Evolutionary conservation across 345 rosid species (phyloP).

Genomic region (Gossypium bickii): DNA sequence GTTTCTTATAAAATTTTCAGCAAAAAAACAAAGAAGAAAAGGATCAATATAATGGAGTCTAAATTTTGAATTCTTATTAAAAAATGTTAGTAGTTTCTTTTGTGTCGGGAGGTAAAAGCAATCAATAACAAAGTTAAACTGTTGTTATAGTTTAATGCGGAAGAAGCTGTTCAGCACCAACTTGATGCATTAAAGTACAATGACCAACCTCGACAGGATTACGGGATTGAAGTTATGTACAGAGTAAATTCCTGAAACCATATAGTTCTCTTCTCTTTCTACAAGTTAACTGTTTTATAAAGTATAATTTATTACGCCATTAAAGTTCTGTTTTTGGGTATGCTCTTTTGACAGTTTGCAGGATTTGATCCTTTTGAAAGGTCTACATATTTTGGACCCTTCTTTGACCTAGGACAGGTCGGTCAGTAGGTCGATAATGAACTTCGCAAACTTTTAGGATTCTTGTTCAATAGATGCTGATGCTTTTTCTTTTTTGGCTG

Average conservation of each 20-base stretch:
- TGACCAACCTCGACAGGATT: constrained; percentile 78
- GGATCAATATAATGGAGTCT: too few species aligned
- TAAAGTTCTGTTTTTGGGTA: neutral
- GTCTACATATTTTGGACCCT: constrained; percentile 88
- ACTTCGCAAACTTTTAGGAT: neutral
- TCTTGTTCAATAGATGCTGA: constrained; percentile 1
- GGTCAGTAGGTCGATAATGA: constrained; percentile 36
- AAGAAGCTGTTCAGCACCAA: constrained; percentile 75
- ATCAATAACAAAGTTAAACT: constrained; percentile 17
- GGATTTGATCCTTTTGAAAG: constrained; percentile 97
- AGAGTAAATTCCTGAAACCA: constrained; percentile 42
- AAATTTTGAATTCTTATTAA: too few species aligned
- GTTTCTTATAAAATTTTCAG: too few species aligned
- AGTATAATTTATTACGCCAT: neutral
- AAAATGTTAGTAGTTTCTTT: neutral
- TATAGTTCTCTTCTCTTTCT: neutral
- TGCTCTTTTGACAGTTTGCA: constrained; percentile 59
- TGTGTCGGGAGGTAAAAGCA: neutral
- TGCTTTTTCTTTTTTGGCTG: neutral
- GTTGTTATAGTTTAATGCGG: constrained; percentile 73
- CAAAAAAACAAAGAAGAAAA: too few species aligned
- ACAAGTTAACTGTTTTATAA: neutral
- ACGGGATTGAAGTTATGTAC: constrained; percentile 90
- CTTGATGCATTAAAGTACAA: constrained; percentile 86
- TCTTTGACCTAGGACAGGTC: constrained; percentile 91